Conservation (phyloP, 1,284 basidiomycete genomes). For the Clitocybe nebularis region DNA sequence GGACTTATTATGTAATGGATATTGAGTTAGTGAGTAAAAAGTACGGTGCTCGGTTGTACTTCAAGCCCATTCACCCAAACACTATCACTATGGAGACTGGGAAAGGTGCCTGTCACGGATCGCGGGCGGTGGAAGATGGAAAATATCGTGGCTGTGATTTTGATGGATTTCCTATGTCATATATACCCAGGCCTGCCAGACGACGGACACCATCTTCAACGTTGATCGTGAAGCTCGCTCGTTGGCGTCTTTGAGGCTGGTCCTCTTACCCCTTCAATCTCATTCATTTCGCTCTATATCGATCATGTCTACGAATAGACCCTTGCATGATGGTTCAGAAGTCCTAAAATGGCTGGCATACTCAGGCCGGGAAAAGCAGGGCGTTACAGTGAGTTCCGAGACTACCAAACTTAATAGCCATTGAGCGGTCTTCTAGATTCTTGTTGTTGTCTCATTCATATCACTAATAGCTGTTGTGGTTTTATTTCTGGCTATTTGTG, state of each 20-base stretch:
- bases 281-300: slow-evolving; percentile 12
- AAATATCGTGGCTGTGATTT: neutral
- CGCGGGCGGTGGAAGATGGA: neutral
- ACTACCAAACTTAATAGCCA: slow-evolving; percentile 1
- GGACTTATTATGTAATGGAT: neutral
- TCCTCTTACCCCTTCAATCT: slow-evolving; percentile 14
- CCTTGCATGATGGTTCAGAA: slow-evolving; percentile 19
- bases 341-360: slow-evolving; percentile 21
- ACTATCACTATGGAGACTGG: neutral
- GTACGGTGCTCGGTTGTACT: neutral
- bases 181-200: neutral
- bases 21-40: neutral
- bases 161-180: neutral
- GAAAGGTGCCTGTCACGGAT: neutral
- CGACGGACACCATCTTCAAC: slow-evolving; percentile 17
- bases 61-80: neutral
- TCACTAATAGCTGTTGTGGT: slow-evolving; percentile 32
- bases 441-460: slow-evolving; percentile 33
- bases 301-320: slow-evolving; percentile 8
- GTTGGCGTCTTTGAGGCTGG: slow-evolving; percentile 20
- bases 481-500: slow-evolving; percentile 30
- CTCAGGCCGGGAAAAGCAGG: slow-evolving; percentile 20
- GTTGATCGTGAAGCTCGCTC: slow-evolving; percentile 23
- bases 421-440: slow-evolving; percentile 19
- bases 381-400: slow-evolving; percentile 22